These are phyloP conservation scores for Salvia sclarea DNA, from an alignment of 305 asterid species.

Conservation along the genomic window DNA sequence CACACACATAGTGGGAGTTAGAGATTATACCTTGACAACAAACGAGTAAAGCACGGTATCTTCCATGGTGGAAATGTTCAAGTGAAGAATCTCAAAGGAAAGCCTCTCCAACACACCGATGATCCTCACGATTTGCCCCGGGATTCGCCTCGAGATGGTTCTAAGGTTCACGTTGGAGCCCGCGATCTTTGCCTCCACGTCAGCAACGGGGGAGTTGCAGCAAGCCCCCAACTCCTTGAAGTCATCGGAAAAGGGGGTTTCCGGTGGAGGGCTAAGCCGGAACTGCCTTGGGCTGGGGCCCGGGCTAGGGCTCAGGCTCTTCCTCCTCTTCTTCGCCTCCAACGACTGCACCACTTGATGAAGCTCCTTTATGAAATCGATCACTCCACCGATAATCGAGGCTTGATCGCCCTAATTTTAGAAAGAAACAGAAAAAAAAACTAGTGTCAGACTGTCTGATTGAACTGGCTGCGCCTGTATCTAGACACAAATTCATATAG, in stretches of 20 bases:
- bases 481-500: not conserved
- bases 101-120: slow-evolving; percentile 64
- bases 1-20: not conserved
- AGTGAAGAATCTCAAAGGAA: slow-evolving; percentile 74
- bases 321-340: slow-evolving; percentile 73
- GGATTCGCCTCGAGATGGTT: slow-evolving; percentile 67
- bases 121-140: slow-evolving; percentile 67
- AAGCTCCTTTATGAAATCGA: slow-evolving; percentile 87
- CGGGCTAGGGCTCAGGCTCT: slow-evolving; percentile 66
- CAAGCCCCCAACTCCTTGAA: slow-evolving; percentile 79
- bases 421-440: no score
- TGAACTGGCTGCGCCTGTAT: not conserved
- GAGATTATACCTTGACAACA: slow-evolving; percentile 65
- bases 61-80: slow-evolving; percentile 89
- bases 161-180: slow-evolving; percentile 72
- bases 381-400: slow-evolving; percentile 79
- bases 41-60: slow-evolving; percentile 86
- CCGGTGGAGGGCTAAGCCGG: slow-evolving; percentile 53
- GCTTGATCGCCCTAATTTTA: slow-evolving; percentile 76
- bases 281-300: slow-evolving; percentile 58
- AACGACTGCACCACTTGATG: slow-evolving; percentile 71
- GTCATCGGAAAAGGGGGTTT: slow-evolving; percentile 33
- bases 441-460: not conserved
- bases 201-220: slow-evolving; percentile 79
- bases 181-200: slow-evolving; percentile 78